Conservation (phyloP, 2,329 filamentous ascomycete genomes). For the Hypoxylon rubiginosum region DNA sequence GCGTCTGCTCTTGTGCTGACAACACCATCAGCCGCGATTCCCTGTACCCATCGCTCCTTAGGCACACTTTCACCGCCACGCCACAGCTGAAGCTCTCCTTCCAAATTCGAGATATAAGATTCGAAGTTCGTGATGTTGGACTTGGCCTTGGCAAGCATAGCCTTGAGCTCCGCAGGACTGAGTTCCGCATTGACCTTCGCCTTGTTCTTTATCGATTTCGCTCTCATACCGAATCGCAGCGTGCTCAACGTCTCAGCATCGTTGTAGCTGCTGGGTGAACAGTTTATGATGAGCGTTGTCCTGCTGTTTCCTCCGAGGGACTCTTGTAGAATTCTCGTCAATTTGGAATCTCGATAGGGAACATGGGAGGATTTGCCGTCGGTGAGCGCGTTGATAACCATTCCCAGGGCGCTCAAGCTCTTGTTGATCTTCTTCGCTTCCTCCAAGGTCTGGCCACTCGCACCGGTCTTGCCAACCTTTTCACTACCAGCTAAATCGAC, state of each 20-base stretch:
- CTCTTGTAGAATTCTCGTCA: constrained; percentile 97
- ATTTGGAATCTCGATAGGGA: constrained; percentile 97
- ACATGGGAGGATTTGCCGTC: constrained; percentile 97
- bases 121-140: constrained; percentile 90
- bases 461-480: constrained; percentile 98
- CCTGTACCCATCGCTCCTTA: constrained; percentile 86
- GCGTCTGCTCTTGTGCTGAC: constrained; percentile 59
- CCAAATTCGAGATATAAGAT: constrained; percentile 84
- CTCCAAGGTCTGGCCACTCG: constrained; percentile 95
- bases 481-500: constrained; percentile 98
- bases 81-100: constrained; percentile 89
- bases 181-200: constrained; percentile 99
- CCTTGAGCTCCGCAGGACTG: constrained; percentile 94
- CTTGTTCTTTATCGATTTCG: constrained; percentile 99
- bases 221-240: constrained; percentile 92
- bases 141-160: constrained; percentile 91
- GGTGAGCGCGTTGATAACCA: constrained; percentile 98
- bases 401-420: constrained; percentile 96
- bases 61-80: constrained; percentile 89
- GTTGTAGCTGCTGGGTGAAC: constrained; percentile 98
- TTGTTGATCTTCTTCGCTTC: constrained; percentile 99
- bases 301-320: constrained; percentile 96
- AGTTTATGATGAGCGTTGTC: constrained; percentile 99
- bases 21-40: constrained; percentile 69
- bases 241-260: constrained; percentile 94